Evolutionary conservation across 208 protist species (phyloP), one percentile per base, ranked within the genome.

Genomic region (Leishmania lainsoni): DNA sequence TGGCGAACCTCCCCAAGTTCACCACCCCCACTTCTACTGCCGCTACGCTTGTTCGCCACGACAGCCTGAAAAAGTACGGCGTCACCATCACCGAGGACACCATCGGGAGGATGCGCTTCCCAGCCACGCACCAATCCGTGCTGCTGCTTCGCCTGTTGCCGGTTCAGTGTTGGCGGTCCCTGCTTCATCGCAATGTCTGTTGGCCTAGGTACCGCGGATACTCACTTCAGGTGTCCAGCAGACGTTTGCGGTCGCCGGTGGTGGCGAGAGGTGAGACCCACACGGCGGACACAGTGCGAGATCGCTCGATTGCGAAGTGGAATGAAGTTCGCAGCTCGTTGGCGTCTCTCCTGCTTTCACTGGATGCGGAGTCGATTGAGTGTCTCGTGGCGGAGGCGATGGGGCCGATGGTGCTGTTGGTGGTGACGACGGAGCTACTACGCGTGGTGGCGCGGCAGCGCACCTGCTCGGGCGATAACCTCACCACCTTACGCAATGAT

Each of bases 191-290:
- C 45, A 49, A 61, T 17, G 42, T 71, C 39, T 22, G 2, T 6
- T 79, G 76, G 76, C 61, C 76, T 5, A 39, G 35, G 61, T 79
- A 79, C 59, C 58, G 76, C 9, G 63, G 61, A 42, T 79, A 79
- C 63, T 10, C 56, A 14, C 74, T 77, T 20, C 51, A 56, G 32
- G 16, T 35, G 32, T 1, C 48, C n/a, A 48, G 22, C 17, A 32
- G 51, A n/a, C 51, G 72, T 48, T 12, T 10, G 72, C 72, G 32
- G 16, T 63, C 72, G 29, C 16, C 32, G 5, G 20, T 14, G 8
- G n/a, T 42, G 42, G 12, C 72, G 51, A 39, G 51, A 42, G 29
- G 51, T 16, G 52, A 29, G 5, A 12, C 9, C 10, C 26, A 17
- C 22, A 35, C 51, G 17, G 49, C 29, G 14, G 51, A n/a, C 1